Evolutionary conservation across 371 early-diverging fungal genomes (phyloP), one percentile per base, ranked within the genome.

Genomic region (Mortierella sp.): DNA sequence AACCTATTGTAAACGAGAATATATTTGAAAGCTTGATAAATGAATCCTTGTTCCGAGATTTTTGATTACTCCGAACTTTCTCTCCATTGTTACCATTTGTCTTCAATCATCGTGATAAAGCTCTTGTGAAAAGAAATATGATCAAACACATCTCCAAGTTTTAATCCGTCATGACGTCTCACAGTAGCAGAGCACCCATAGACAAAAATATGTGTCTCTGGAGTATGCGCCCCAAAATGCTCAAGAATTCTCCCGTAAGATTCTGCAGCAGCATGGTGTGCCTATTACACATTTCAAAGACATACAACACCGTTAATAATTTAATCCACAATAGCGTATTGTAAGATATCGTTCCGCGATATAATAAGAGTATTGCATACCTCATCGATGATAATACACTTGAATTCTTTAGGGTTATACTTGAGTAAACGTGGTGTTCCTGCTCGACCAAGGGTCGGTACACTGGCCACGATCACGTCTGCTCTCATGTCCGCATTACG

Each of bases 101-200:
- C 90, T 34, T 87, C 86, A 42, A 98, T 93, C 96, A 98, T 95
- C 7, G 92, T 88, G 12, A 90, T 58, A 58, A 97, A 92, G 40
- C 87, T 86, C 64, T 87, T 86, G 45, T 94, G 91, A 80, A 88
- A 98, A 0, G 91, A 89, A 51, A 98, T 88, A 23, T 93, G 64
- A 32, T 96, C 93, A 78, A 97, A 98, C 2, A 91, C 87, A 1
- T 68, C 76, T 5, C 71, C 70, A 6, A 98, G 84, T 28, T 84
- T 85, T 17, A 93, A 51, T 1, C 96, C 96, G 72, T 98, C 98
- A 75, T 94, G 92, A 17, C 98, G 86, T 29, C 90, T 81, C 13
- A 96, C 87, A 0, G 98, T 97, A 0, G 97, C 98, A 17, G 97
- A 96, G 65, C 97, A 97, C 0, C 98, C 98, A 94, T 96, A 97